These are phyloP conservation scores for Pulveroboletus frians DNA, from an alignment of 768 basidiomycete genomes.

Conservation along the genomic window DNA sequence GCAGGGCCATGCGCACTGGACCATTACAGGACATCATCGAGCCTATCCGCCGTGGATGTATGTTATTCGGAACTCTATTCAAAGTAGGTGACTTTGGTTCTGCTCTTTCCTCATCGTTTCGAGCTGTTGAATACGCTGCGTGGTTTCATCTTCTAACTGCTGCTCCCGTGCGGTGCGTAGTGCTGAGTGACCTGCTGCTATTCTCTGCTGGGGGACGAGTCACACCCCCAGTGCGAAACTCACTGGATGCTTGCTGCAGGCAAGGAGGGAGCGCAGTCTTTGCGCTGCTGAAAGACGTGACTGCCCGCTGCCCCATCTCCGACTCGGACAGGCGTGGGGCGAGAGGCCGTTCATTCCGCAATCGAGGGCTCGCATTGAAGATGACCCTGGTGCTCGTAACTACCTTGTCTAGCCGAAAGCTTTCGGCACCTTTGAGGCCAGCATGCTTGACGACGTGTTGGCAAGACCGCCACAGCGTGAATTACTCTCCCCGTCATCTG, in stretches of 20 bases:
- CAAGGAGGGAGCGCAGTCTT: constrained; percentile 3
- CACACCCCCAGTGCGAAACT: neutral
- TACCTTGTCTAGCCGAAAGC: too few species aligned
- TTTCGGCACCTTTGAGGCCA: too few species aligned
- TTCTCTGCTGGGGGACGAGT: neutral
- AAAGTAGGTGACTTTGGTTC: neutral
- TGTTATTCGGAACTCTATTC: neutral
- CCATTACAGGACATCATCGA: neutral
- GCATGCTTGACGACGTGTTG: too few species aligned
- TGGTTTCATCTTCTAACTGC: neutral
- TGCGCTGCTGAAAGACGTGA: constrained; percentile 1
- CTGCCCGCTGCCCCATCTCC: neutral
- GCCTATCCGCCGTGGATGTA: neutral
- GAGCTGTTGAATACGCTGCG: neutral
- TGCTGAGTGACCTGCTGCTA: neutral
- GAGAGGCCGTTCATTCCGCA: too few species aligned
- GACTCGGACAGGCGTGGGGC: neutral
- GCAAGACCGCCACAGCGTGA: too few species aligned
- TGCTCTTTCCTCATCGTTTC: neutral
- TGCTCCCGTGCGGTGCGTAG: neutral
- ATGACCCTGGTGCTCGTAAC: too few species aligned
- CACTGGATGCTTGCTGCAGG: constrained; percentile 2
- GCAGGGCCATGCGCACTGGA: neutral
- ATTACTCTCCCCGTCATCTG: too few species aligned
- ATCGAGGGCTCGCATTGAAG: too few species aligned